phyloP scores from a whole-genome alignment of 768 basidiomycete genomes.

The Daedaleopsis sinensis region DNA sequence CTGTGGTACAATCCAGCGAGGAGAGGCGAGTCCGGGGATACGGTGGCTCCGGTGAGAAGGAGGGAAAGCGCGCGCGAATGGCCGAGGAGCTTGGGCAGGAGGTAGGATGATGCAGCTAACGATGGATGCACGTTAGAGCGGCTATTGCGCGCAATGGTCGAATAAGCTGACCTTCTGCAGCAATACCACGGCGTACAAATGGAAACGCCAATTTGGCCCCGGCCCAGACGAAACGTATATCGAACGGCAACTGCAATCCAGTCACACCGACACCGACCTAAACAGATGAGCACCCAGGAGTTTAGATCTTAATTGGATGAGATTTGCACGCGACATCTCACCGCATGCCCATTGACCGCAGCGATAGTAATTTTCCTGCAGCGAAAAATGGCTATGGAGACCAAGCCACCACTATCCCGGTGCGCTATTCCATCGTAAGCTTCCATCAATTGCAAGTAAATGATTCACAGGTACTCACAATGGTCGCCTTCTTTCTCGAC shows the following conservation, averaged over 20 bases:
- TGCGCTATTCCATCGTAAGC: slow-evolving; percentile 36
- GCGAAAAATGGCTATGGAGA: slow-evolving; percentile 49
- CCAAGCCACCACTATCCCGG: slow-evolving; percentile 51
- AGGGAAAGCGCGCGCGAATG: slow-evolving; percentile 53
- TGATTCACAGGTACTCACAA: slow-evolving; percentile 32
- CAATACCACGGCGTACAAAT: slow-evolving; percentile 53
- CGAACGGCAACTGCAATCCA: slow-evolving; percentile 52
- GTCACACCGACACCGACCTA: slow-evolving; percentile 55
- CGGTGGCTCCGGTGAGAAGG: slow-evolving; percentile 50
- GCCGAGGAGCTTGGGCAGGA: slow-evolving; percentile 58
- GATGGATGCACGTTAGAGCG: neutral
- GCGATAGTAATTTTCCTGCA: slow-evolving; percentile 59
- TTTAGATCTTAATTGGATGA: neutral
- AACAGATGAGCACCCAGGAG: neutral
- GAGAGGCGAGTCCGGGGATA: slow-evolving; percentile 47
- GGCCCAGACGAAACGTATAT: slow-evolving; percentile 55
- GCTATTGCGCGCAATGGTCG: neutral
- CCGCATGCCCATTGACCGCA: slow-evolving; percentile 55
- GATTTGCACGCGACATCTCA: slow-evolving; percentile 18
- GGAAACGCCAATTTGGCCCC: slow-evolving; percentile 52
- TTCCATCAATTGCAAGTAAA: too few relatives aligned
- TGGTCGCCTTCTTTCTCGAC: slow-evolving; percentile 50
- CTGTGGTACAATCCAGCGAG: slow-evolving; percentile 49
- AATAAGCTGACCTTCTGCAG: slow-evolving; percentile 45
- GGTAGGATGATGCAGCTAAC: slow-evolving; percentile 39